These are phyloP conservation scores for Pichia cephalocereana DNA, from an alignment of 805 yeast genomes.

Conservation along the genomic window DNA sequence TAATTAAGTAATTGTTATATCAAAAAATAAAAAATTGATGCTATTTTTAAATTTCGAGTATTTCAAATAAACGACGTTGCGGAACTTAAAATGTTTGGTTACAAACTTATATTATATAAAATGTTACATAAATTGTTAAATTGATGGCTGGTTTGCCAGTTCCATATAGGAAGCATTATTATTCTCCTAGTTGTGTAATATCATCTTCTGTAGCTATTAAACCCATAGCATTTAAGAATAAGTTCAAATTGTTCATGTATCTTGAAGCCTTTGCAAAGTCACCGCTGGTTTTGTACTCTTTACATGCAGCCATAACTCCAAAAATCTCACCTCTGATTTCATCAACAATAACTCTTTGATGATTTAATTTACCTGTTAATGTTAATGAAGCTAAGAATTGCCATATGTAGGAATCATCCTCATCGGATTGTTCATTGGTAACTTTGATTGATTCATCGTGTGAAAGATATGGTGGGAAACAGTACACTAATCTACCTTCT, in stretches of 20 bases:
- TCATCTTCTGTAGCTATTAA: constrained; percentile 85
- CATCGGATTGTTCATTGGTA: constrained; percentile 26
- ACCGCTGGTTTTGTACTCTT: constrained; percentile 28
- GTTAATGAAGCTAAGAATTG: constrained; percentile 93
- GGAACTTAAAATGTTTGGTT: background rate
- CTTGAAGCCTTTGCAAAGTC: constrained; percentile 44
- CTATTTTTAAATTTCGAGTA: background rate
- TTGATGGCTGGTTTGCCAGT: background rate
- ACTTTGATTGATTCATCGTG: constrained; percentile 24
- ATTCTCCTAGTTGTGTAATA: constrained; percentile 55
- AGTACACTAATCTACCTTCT: constrained; percentile 64
- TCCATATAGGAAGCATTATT: background rate
- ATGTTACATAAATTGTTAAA: background rate
- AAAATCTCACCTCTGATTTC: constrained; percentile 91
- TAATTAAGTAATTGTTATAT: background rate
- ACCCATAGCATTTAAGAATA: constrained; percentile 95
- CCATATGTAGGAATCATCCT: constrained; percentile 87
- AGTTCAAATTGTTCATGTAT: constrained; percentile 64
- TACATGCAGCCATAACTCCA: constrained; percentile 75
- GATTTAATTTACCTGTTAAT: constrained; percentile 79
- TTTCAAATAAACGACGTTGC: background rate
- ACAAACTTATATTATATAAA: background rate
- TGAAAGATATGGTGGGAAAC: constrained; percentile 66
- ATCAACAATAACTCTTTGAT: constrained; percentile 89
- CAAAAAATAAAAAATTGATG: background rate